Evolutionary conservation across 345 rosid genomes (phyloP), one percentile per base, ranked within the genome.

Genomic region (Camelina sativa): DNA sequence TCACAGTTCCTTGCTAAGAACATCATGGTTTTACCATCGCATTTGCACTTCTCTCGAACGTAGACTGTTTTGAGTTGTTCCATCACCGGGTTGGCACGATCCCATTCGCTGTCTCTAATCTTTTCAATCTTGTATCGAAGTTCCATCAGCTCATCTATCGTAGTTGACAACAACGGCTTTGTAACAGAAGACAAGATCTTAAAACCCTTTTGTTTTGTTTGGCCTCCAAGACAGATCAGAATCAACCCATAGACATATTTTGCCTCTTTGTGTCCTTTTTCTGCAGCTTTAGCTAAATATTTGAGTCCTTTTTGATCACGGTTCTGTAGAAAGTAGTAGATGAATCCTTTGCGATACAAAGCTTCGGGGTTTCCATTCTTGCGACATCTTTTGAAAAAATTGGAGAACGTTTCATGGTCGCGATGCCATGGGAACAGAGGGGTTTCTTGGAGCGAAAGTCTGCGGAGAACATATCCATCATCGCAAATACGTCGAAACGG

Each of bases 311-410:
- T 28, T 0, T 7, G 19, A 20, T 65, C 34, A 1, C 7, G 44
- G 11, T 66, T 50, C 11, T 44, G 9, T 5, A 7, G 7, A 51
- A 72, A 72, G 9, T 17, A 73, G 52, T 17, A 43, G 23, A 50
- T 41, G 11, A 66, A 5, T 43, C 74, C 64, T 19, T 37, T 28
- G 12, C 52, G 63, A 19, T 32, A 72, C 58, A 78, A 53, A 7
- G 78, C 81, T 56, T 73, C 70, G 0, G 65, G 63, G 25, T 78
- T 78, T 60, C 81, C 74, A 16, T 5, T 67, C 20, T 30, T 47
- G 0, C 58, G 6, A 62, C 69, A 78, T 38, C 51, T 62, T 12
- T 54, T 34, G 32, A 60, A 5, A 34, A 78, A 67, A 0, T 54
- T 70, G 3, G 43, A 34, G 40, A 67, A 52, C 3, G 15, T 41